Evolutionary conservation across 2,329 filamentous ascomycete genomes (phyloP).

Genomic region (Aspergillus versicolor): DNA sequence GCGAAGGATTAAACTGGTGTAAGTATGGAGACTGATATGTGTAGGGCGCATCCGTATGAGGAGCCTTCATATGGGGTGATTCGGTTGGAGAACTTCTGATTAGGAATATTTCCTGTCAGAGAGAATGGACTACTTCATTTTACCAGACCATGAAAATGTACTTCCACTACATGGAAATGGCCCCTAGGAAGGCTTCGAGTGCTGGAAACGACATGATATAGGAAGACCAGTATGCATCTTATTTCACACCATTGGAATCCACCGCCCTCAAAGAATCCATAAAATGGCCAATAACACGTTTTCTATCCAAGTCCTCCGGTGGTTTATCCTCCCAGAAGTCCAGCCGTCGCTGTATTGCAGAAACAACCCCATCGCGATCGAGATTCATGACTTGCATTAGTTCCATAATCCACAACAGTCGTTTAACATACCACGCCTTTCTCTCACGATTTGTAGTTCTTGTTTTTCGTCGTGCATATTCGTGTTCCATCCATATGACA

Average conservation of each 20-base stretch:
- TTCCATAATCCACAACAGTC: not conserved
- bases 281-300: not conserved
- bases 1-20: not conserved
- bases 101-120: accelerated
- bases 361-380: not conserved
- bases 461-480: not conserved
- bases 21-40: not conserved
- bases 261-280: not conserved
- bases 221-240: not conserved
- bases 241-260: not conserved
- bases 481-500: not conserved
- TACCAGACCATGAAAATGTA: too few species aligned
- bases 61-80: conserved; percentile 13
- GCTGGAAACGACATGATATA: too few species aligned
- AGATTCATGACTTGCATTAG: not conserved
- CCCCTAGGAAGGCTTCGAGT: too few species aligned
- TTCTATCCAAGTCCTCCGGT: not conserved
- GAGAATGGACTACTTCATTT: too few species aligned
- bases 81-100: conserved; percentile 13
- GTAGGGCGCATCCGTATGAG: conserved; percentile 16
- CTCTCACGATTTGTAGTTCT: not conserved
- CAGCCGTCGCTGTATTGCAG: not conserved
- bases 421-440: not conserved
- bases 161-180: too few species aligned
- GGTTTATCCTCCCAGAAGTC: accelerated